Evolutionary conservation across 2,329 filamentous ascomycete species (phyloP), one percentile per base, ranked within the genome.

Genomic region (Penicillium janthinellum): DNA sequence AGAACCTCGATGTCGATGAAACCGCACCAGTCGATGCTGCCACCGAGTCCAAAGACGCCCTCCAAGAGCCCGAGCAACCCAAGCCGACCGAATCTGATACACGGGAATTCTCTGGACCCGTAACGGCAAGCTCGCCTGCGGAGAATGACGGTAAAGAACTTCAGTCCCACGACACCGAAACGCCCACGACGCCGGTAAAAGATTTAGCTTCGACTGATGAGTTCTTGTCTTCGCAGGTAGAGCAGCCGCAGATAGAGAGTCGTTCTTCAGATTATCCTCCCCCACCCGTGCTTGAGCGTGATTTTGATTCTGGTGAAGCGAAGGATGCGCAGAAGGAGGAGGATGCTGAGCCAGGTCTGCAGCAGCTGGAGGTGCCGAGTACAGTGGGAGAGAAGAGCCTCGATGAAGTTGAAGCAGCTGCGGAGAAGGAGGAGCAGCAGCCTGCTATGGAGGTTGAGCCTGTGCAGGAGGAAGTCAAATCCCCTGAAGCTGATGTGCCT

Each of bases 61-160:
- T 28, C 25, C 25, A 28, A 28, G 25, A 28, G 4, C 25, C 4
- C 25, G 25, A 6, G 25, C 25, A 28, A 28, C 25, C 25, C 25
- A 28, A 6, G 25, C 25, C 25, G 5, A 28, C 25, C 5, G 50
- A 53, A 53, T 34, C 22, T 42, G 37, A 44, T 47, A 56, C 57
- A 57, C 55, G 64, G 54, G 70, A 69, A 56, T 41, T 63, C 45
- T 64, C 64, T 59, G 39, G 35, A 58, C 61, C 61, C 64, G 67
- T 70, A 57, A 71, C 66, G 66, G 70, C 67, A 67, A 54, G 64
- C 66, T 66, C 67, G 63, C 71, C 72, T 72, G 70, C 69, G 70
- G 73, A 78, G 71, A 70, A 75, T 71, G 75, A 79, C 70, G 76
- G 76, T 78, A 78, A 78, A 76, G 75, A 79, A 66, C 72, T 75